phyloP scores from a whole-genome alignment of 169 alveolate species.

The Perkinsus olseni region DNA sequence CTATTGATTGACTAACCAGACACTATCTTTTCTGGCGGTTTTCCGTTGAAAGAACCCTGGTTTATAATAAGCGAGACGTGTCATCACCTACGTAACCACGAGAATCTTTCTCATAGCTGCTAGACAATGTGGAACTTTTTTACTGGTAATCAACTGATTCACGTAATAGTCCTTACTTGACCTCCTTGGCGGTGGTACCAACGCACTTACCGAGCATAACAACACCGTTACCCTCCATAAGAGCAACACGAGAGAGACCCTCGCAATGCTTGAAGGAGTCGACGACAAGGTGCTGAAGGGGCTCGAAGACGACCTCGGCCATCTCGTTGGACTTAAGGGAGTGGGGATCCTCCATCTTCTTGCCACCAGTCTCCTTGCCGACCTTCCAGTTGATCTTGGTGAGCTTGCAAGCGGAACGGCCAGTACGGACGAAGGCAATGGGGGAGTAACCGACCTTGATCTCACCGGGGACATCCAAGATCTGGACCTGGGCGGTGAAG shows the following conservation, averaged over 20 bases:
- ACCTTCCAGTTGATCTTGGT: slow-evolving; percentile 72
- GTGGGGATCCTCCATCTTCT: slow-evolving; percentile 88
- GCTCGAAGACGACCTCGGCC: slow-evolving; percentile 86
- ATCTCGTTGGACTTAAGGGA: slow-evolving; percentile 89
- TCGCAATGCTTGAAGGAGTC: slow-evolving; percentile 86
- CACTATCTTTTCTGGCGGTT: background rate
- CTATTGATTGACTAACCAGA: background rate
- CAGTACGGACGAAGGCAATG: slow-evolving; percentile 91
- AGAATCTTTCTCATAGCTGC: background rate
- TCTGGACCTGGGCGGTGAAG: slow-evolving; percentile 88
- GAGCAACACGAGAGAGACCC: slow-evolving; percentile 16
- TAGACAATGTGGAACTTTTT: background rate
- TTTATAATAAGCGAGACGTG: background rate
- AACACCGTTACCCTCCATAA: slow-evolving; percentile 18
- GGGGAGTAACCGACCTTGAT: slow-evolving; percentile 92
- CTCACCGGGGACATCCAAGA: slow-evolving; percentile 81
- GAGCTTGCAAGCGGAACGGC: slow-evolving; percentile 92
- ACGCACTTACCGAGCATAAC: slow-evolving; percentile 13
- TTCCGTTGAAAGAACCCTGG: background rate
- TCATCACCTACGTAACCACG: background rate
- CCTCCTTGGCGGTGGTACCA: slow-evolving; percentile 4
- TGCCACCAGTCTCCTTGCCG: slow-evolving; percentile 92
- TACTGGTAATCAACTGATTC: background rate
- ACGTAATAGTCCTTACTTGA: background rate
- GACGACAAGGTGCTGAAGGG: slow-evolving; percentile 88